Percentiles rank a stretch among this genome's conserved stretches.
Evolutionary conservation across 2,329 filamentous ascomycete species (phyloP).

Genomic region (Fusarium setosum): DNA sequence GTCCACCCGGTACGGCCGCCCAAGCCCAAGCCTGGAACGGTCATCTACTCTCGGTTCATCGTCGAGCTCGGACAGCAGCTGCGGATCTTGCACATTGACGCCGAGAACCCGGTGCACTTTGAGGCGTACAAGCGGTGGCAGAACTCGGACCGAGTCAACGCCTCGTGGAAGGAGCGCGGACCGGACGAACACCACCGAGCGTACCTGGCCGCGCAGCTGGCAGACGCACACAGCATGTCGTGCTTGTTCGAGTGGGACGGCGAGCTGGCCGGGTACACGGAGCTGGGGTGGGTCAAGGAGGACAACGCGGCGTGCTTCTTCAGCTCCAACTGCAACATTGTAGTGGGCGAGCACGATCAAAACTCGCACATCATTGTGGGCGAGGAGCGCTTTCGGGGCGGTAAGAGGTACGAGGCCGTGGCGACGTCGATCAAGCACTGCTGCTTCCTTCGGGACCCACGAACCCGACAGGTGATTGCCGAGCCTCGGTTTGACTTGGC

Average conservation of each 20-base stretch:
- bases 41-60: conserved; percentile 43
- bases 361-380: conserved; percentile 44
- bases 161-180: conserved; percentile 42
- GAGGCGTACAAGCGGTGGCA: conserved; percentile 41
- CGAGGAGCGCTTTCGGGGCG: conserved; percentile 42
- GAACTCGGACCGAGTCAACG: conserved; percentile 44
- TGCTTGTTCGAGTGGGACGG: conserved; percentile 45
- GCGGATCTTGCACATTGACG: conserved; percentile 41
- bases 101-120: conserved; percentile 38
- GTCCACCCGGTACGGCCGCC: conserved; percentile 42
- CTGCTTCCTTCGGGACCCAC: conserved; percentile 42
- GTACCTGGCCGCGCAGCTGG: conserved; percentile 39
- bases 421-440: conserved; percentile 43
- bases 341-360: conserved; percentile 43
- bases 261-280: conserved; percentile 41
- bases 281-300: conserved; percentile 43
- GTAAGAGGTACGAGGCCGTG: conserved; percentile 42
- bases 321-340: conserved; percentile 41
- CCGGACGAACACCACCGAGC: conserved; percentile 42
- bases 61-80: conserved; percentile 40
- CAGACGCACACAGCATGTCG: conserved; percentile 43
- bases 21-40: conserved; percentile 37
- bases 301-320: conserved; percentile 45
- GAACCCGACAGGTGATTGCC: conserved; percentile 41
- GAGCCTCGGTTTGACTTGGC: conserved; percentile 39